These are phyloP conservation scores for Sanguinoderma infundibulare DNA, from an alignment of 1,284 basidiomycete species.

Conservation along the genomic window DNA sequence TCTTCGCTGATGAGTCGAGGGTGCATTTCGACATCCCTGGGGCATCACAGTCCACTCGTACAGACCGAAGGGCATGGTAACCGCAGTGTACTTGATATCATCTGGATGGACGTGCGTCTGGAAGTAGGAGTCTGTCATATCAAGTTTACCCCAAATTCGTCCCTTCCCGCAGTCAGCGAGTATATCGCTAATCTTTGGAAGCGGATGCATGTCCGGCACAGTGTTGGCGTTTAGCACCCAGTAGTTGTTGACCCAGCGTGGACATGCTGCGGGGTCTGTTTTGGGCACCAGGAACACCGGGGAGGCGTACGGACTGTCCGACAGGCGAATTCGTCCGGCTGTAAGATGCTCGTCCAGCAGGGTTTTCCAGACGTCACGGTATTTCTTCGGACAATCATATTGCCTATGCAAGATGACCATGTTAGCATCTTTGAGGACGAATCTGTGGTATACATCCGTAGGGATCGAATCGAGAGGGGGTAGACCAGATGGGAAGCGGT, in stretches of 20 bases:
- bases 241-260: conserved; percentile 47
- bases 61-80: conserved; percentile 41
- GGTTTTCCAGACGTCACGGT: conserved; percentile 18
- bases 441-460: conserved; percentile 20
- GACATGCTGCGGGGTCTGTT: conserved; percentile 35
- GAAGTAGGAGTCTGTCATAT: conserved; percentile 49
- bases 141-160: conserved; percentile 39
- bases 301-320: conserved; percentile 28
- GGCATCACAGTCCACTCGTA: conserved; percentile 43
- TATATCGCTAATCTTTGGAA: conserved; percentile 44
- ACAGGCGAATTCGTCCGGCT: conserved; percentile 12
- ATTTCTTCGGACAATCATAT: conserved; percentile 30
- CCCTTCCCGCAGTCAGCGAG: conserved; percentile 37
- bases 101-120: conserved; percentile 43
- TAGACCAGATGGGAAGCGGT: conserved; percentile 15
- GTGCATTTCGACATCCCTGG: no score
- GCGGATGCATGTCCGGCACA: conserved; percentile 37
- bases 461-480: conserved; percentile 24
- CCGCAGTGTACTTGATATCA: conserved; percentile 41
- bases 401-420: conserved; percentile 17
- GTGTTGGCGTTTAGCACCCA: conserved; percentile 42
- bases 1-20: conserved; percentile 38
- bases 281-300: conserved; percentile 46
- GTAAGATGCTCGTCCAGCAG: conserved; percentile 23
- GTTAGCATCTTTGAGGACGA: conserved; percentile 27